phyloP scores from a whole-genome alignment of 345 rosid genomes.

The Eucalyptus polybractea region DNA sequence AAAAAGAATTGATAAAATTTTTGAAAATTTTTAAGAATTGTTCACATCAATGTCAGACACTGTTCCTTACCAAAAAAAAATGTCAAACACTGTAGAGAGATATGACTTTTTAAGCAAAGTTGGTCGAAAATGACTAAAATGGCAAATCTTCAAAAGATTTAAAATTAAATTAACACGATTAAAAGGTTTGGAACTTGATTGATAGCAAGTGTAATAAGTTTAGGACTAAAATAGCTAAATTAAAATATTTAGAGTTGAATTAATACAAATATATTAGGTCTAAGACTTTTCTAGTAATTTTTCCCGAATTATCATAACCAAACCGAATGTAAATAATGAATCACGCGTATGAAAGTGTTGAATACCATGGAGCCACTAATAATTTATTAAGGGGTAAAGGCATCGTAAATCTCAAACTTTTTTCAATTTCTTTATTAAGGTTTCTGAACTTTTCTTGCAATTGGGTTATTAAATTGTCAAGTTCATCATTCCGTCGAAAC shows the following conservation, averaged over 20 bases:
- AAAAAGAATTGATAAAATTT: background rate
- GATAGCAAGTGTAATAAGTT: too few relatives aligned
- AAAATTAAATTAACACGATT: too few relatives aligned
- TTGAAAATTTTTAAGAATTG: too few relatives aligned
- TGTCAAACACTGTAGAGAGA: fast-evolving
- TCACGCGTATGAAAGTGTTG: background rate
- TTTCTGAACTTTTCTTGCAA: background rate
- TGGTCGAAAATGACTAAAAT: too few relatives aligned
- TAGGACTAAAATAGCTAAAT: background rate
- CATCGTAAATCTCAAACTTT: background rate
- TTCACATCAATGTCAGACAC: background rate
- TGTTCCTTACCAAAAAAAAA: too few relatives aligned
- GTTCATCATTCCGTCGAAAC: background rate
- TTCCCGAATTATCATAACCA: background rate
- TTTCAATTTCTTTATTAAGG: background rate
- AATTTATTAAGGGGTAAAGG: background rate
- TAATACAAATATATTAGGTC: too few relatives aligned
- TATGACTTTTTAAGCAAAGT: too few relatives aligned
- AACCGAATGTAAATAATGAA: too few relatives aligned
- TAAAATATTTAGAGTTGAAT: too few relatives aligned
- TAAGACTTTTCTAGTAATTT: background rate
- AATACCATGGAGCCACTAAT: too few relatives aligned
- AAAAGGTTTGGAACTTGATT: too few relatives aligned
- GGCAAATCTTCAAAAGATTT: too few relatives aligned
- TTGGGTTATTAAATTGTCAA: background rate